Percentiles rank a stretch among this genome's conserved stretches.
Evolutionary conservation across 768 basidiomycete species (phyloP).

Genomic region (Mrakia blollopis): DNA sequence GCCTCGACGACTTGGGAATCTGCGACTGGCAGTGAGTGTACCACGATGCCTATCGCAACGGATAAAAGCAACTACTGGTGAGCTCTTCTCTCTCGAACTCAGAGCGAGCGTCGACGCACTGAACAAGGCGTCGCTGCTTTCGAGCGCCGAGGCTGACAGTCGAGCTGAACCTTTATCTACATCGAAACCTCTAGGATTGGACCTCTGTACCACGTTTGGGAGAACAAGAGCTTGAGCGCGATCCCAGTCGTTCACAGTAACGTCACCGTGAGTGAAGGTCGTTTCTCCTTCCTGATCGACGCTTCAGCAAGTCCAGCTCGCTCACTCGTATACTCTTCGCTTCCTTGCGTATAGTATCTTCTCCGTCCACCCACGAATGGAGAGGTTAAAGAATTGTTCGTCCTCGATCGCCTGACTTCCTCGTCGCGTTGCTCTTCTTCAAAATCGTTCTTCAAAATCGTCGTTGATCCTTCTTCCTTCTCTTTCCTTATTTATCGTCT

Average conservation of each 20-base stretch:
- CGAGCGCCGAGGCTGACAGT: no score
- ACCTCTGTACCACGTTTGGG: neutral
- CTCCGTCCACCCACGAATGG: neutral
- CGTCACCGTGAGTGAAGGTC: neutral
- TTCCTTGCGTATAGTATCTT: neutral
- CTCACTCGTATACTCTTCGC: no score
- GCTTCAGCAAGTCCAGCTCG: no score
- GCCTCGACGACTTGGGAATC: neutral
- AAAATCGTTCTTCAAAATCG: no score
- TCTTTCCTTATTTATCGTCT: neutral
- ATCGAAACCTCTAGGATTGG: neutral
- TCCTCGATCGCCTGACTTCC: neutral
- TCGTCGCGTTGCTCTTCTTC: no score
- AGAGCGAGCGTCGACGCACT: no score
- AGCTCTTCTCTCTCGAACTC: neutral
- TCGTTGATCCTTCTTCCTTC: no score
- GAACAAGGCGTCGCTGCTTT: no score
- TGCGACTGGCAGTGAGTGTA: neutral
- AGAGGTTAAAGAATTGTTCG: neutral
- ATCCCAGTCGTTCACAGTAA: neutral
- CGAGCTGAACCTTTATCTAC: no score
- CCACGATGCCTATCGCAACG: neutral
- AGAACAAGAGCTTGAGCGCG: neutral
- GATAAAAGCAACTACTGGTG: neutral
- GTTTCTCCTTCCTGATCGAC: no score